Conservation (phyloP, 805 yeast genomes). For the Saccharomycopsis sp. region DNA sequence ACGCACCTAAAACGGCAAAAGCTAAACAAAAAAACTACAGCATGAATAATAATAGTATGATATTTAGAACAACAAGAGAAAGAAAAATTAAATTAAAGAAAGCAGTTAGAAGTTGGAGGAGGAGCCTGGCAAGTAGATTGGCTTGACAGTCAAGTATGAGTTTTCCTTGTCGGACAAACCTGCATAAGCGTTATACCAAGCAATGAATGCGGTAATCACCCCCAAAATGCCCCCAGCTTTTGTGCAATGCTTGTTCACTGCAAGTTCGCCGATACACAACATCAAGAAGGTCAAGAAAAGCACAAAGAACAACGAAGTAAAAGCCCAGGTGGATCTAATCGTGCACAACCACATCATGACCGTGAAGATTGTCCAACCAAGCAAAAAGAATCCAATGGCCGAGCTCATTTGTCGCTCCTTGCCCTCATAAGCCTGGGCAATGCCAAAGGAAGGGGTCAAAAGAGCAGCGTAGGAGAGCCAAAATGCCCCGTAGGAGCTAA, state of each 20-base stretch:
- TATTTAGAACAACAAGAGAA: too few species aligned
- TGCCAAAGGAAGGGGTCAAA: constrained; percentile 50
- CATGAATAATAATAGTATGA: too few species aligned
- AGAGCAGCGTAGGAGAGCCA: constrained; percentile 62
- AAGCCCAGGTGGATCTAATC: constrained; percentile 55
- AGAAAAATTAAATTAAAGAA: too few species aligned
- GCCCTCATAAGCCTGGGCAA: constrained; percentile 39
- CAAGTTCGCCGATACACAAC: constrained; percentile 43
- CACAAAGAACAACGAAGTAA: constrained; percentile 46
- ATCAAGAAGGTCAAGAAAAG: constrained; percentile 48
- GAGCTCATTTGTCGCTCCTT: constrained; percentile 32
- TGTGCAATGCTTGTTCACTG: constrained; percentile 30
- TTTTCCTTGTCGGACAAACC: constrained; percentile 53
- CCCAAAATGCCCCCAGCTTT: constrained; percentile 52
- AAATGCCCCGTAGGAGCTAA: constrained; percentile 57
- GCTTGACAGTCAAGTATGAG: constrained; percentile 39
- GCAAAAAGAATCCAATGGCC: constrained; percentile 50
- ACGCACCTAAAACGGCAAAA: too few species aligned
- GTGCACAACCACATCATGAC: constrained; percentile 45
- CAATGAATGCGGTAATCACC: constrained; percentile 41
- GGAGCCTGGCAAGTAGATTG: constrained; percentile 38
- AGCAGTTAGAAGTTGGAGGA: constrained; percentile 5
- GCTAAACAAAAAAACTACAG: too few species aligned
- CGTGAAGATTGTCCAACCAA: constrained; percentile 56
- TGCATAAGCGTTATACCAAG: constrained; percentile 55